Percentiles rank a stretch among this genome's conserved stretches.
Evolutionary conservation across 2,329 filamentous ascomycete genomes (phyloP).

Genomic region (Aspergillus phoenicis): DNA sequence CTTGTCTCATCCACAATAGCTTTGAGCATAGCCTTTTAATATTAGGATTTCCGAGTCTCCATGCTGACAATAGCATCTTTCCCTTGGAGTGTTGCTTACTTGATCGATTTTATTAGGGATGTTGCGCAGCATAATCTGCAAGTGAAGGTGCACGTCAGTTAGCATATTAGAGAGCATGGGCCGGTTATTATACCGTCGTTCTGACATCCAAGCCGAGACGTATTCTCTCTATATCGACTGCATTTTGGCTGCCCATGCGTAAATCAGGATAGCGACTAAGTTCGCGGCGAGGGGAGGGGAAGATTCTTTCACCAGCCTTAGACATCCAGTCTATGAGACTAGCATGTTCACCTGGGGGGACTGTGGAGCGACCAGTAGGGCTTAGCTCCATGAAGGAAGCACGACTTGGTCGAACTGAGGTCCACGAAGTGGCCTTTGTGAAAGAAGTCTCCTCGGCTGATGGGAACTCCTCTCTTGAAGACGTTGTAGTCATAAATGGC

Average conservation of each 20-base stretch:
- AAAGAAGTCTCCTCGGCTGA: constrained; percentile 19
- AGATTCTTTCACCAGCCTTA: constrained; percentile 31
- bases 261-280: constrained; percentile 30
- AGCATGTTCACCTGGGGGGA: constrained; percentile 39
- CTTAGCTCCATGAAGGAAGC: constrained; percentile 38
- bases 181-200: constrained; percentile 63
- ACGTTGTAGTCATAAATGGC: constrained; percentile 18
- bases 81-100: constrained; percentile 32
- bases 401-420: constrained; percentile 18
- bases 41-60: constrained; percentile 6
- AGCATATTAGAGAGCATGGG: not conserved
- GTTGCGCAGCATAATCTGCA: constrained; percentile 87
- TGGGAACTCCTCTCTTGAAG: constrained; percentile 20
- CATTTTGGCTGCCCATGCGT: constrained; percentile 44
- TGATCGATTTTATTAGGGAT: constrained; percentile 87
- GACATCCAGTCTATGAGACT: constrained; percentile 37
- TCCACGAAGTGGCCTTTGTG: constrained; percentile 19
- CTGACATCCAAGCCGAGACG: constrained; percentile 68
- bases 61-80: not conserved
- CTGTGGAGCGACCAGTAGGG: constrained; percentile 44
- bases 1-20: constrained; percentile 75
- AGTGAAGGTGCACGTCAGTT: not conserved
- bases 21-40: constrained; percentile 68
- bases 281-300: constrained; percentile 34
- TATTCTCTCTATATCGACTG: constrained; percentile 49